Evolutionary conservation across 2,329 filamentous ascomycete genomes (phyloP).

Genomic region (Metarhizium humberi): DNA sequence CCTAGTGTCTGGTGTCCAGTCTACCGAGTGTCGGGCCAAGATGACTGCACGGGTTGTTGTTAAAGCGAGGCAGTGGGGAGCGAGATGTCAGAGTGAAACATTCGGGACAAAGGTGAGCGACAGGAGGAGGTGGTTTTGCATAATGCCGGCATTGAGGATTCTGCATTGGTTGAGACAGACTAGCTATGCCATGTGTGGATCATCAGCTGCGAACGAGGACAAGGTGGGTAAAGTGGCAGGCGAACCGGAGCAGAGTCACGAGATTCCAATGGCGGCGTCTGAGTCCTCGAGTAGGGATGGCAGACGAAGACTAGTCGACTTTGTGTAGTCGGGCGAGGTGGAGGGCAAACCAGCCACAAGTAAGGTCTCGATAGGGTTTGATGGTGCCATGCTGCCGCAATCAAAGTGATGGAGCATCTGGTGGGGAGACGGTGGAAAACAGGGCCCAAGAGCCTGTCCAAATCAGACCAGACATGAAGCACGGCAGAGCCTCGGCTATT

Average conservation of each 20-base stretch:
- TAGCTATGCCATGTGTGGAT: background rate
- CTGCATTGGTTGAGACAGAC: background rate
- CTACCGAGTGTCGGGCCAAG: constrained; percentile 1
- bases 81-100: background rate
- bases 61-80: background rate
- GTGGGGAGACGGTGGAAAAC: no score
- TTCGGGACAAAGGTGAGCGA: constrained; percentile 10
- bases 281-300: background rate
- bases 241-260: background rate
- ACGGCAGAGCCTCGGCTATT: no score
- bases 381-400: background rate
- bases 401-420: background rate
- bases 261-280: background rate
- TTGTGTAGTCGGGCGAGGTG: background rate
- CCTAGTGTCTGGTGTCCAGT: background rate
- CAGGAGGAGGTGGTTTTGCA: background rate
- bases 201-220: background rate
- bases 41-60: constrained; percentile 1
- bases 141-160: background rate
- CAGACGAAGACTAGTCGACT: background rate
- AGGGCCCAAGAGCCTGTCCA: no score
- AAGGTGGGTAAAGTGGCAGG: background rate
- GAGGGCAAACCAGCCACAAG: background rate
- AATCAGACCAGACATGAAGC: no score
- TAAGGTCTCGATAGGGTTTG: background rate